A percentile compares a stretch with the other conserved stretches of the same genome.
These are phyloP conservation scores for Podospora fimiseda DNA, from an alignment of 495 filamentous ascomycete species.

Conservation along the genomic window DNA sequence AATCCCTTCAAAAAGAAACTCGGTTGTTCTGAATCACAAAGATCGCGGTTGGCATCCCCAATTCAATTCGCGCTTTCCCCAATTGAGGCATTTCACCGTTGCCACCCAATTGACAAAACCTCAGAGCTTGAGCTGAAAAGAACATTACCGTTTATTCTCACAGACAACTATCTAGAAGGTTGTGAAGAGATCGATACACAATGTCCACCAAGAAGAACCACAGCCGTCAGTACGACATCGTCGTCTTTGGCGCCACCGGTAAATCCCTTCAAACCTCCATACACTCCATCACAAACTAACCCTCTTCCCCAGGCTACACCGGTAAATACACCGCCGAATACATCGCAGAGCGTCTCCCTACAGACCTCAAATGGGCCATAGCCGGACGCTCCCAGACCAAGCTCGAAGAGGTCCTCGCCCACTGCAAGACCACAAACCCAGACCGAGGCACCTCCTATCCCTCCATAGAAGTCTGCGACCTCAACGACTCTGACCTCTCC, in stretches of 20 bases:
- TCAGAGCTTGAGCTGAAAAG: too few relatives aligned
- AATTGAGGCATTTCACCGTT: too few relatives aligned
- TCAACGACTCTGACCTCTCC: slow-evolving; percentile 58
- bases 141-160: too few relatives aligned
- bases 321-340: slow-evolving; percentile 72
- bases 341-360: slow-evolving; percentile 67
- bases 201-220: slow-evolving; percentile 31
- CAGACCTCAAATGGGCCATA: slow-evolving; percentile 81
- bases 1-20: too few relatives aligned
- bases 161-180: too few relatives aligned
- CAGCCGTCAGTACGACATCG: slow-evolving; percentile 67
- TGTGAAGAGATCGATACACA: too few relatives aligned
- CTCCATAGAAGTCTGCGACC: slow-evolving; percentile 57
- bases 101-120: too few relatives aligned
- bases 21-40: too few relatives aligned
- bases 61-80: too few relatives aligned
- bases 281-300: slow-evolving; percentile 41
- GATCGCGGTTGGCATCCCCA: too few relatives aligned
- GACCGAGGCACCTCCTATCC: slow-evolving; percentile 61
- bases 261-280: slow-evolving; percentile 13
- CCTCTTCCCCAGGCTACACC: slow-evolving; percentile 65
- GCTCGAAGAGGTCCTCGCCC: slow-evolving; percentile 58
- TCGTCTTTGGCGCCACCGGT: slow-evolving; percentile 70
- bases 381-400: slow-evolving; percentile 74
- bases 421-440: slow-evolving; percentile 58